Percentiles rank a stretch among this genome's conserved stretches.
These are phyloP conservation scores for Ceratobasidium sp. DNA, from an alignment of 1,284 basidiomycete species.

Conservation along the genomic window DNA sequence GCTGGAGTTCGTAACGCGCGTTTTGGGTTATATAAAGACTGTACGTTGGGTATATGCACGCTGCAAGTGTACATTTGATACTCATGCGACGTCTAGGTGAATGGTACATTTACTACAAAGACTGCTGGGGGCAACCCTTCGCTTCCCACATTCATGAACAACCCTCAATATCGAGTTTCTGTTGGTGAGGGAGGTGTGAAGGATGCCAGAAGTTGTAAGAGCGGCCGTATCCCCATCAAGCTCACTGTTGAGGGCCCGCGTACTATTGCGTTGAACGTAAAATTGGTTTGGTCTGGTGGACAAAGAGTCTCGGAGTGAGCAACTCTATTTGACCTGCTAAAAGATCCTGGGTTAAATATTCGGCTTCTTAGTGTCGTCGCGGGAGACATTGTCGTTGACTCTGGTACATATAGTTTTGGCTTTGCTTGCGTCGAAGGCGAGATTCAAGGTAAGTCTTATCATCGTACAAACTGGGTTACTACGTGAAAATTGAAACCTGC, in stretches of 20 bases:
- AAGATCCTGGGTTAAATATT: neutral
- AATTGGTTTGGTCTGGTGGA: slow-evolving; percentile 77
- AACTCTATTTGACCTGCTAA: neutral
- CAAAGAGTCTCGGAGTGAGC: slow-evolving; percentile 76
- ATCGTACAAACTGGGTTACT: neutral
- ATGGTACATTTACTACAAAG: slow-evolving; percentile 69
- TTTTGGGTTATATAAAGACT: slow-evolving; percentile 47
- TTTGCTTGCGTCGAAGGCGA: slow-evolving; percentile 64
- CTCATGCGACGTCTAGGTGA: slow-evolving; percentile 56
- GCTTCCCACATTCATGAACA: slow-evolving; percentile 82
- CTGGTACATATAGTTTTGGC: slow-evolving; percentile 85
- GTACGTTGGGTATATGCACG: slow-evolving; percentile 46
- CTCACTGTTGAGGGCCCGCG: slow-evolving; percentile 65
- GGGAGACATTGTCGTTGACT: slow-evolving; percentile 74
- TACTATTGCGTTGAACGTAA: slow-evolving; percentile 77
- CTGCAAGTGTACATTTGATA: neutral
- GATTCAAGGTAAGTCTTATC: slow-evolving; percentile 60
- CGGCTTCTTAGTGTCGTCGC: slow-evolving; percentile 52
- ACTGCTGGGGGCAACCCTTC: slow-evolving; percentile 85
- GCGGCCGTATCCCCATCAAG: slow-evolving; percentile 56
- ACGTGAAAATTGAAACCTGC: neutral
- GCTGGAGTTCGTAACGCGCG: slow-evolving; percentile 5
- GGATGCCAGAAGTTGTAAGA: slow-evolving; percentile 39
- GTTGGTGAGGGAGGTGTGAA: slow-evolving; percentile 54
- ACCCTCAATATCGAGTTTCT: slow-evolving; percentile 84